A percentile compares a stretch with the other conserved stretches of the same genome.
These are phyloP conservation scores for Tricholoma sp. DNA, from an alignment of 768 basidiomycete genomes.

Conservation along the genomic window DNA sequence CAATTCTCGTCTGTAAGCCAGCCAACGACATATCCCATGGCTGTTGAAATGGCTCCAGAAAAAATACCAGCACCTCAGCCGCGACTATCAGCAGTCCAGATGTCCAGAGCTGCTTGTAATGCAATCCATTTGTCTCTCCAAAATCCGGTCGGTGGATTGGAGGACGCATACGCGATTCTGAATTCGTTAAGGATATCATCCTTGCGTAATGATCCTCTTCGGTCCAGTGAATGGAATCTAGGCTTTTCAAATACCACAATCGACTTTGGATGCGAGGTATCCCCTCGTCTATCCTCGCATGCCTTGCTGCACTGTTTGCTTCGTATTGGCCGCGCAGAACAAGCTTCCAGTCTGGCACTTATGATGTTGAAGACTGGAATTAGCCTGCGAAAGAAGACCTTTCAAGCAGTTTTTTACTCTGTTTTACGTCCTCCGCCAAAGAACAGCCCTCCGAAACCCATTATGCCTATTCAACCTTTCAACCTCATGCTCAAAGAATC, in stretches of 20 bases:
- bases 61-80: conserved; percentile 2
- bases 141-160: conserved; percentile 29
- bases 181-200: conserved; percentile 49
- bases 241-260: conserved; percentile 35
- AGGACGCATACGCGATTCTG: conserved; percentile 52
- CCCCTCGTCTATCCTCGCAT: conserved; percentile 60
- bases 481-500: conserved; percentile 15
- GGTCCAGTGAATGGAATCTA: conserved; percentile 10
- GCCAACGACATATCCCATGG: not conserved
- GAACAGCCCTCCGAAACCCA: conserved; percentile 10
- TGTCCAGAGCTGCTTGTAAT: conserved; percentile 24
- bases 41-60: not conserved
- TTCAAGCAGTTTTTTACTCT: conserved; percentile 38
- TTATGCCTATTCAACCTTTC: conserved; percentile 10
- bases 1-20: conserved; percentile 1
- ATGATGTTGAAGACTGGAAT: conserved; percentile 53
- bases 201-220: conserved; percentile 13
- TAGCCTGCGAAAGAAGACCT: conserved; percentile 40
- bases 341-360: conserved; percentile 45
- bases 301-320: conserved; percentile 61
- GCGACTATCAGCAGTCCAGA: conserved; percentile 9
- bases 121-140: conserved; percentile 45
- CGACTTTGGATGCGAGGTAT: conserved; percentile 44
- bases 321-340: conserved; percentile 40
- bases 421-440: conserved; percentile 10